These are phyloP conservation scores for Microcos paniculata DNA, from an alignment of 345 rosid species.

Conservation along the genomic window DNA sequence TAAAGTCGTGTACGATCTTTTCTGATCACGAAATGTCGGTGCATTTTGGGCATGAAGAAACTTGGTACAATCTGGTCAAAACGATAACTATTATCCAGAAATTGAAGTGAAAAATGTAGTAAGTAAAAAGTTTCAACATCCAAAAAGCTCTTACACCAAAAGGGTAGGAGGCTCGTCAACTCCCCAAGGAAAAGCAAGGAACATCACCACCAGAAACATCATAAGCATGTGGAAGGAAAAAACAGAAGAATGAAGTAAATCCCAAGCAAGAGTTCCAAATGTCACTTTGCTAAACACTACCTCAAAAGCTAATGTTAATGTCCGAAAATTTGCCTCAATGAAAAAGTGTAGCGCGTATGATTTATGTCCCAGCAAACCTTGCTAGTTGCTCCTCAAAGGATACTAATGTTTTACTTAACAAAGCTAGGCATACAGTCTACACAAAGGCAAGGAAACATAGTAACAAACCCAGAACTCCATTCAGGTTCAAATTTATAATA, in stretches of 20 bases:
- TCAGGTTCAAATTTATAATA: constrained; percentile 20
- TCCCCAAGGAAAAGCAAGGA: neutral
- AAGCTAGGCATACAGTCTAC: neutral
- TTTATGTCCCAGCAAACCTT: neutral
- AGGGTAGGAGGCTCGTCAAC: neutral
- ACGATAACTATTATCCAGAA: neutral
- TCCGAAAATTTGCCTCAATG: neutral
- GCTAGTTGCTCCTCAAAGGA: too few relatives aligned
- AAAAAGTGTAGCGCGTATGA: neutral
- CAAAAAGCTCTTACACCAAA: neutral
- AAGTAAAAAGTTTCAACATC: neutral
- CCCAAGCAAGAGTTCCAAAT: neutral
- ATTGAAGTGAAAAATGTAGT: neutral
- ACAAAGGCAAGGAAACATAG: neutral
- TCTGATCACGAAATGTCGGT: constrained; percentile 1
- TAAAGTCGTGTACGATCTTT: neutral
- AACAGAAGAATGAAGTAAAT: neutral
- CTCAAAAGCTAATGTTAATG: constrained; percentile 1
- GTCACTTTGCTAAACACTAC: neutral
- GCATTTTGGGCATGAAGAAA: constrained; percentile 3
- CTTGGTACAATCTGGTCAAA: neutral
- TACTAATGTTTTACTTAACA: neutral
- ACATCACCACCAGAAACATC: neutral
- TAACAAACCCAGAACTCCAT: constrained; percentile 12
- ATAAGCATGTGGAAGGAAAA: neutral